phyloP scores from a whole-genome alignment of 371 early-diverging fungal genomes.

The Thermomucor indicae-seudaticae region DNA sequence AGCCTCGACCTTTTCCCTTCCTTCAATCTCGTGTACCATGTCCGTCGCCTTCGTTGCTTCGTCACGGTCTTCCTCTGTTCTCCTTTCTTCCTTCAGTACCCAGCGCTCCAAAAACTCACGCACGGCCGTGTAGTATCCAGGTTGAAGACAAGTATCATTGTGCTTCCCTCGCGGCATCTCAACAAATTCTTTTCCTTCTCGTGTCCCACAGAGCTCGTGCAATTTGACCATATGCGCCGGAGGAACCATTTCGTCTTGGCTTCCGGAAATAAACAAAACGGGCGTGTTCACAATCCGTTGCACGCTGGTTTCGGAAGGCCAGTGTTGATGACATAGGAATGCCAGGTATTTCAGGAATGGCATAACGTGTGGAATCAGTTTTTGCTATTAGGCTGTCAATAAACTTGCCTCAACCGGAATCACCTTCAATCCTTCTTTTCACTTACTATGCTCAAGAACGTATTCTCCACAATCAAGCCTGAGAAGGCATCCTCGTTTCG shows the following conservation, averaged over 20 bases:
- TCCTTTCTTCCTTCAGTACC: constrained; percentile 16
- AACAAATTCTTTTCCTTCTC: constrained; percentile 45
- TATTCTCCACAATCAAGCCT: constrained; percentile 92
- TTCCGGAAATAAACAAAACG: constrained; percentile 81
- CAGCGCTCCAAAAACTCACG: constrained; percentile 29
- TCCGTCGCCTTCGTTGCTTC: constrained; percentile 5
- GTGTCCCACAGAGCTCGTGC: constrained; percentile 54
- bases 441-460: constrained; percentile 83
- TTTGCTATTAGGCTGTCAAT: constrained; percentile 48
- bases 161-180: constrained; percentile 80
- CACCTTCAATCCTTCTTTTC: background rate
- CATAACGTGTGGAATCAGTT: constrained; percentile 82
- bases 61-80: constrained; percentile 8
- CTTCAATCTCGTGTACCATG: background rate
- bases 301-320: constrained; percentile 80
- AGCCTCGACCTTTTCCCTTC: constrained; percentile 10
- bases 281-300: constrained; percentile 68
- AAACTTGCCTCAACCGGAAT: background rate
- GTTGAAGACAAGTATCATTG: constrained; percentile 89
- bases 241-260: constrained; percentile 86
- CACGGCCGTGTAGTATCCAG: constrained; percentile 81
- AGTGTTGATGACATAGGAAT: constrained; percentile 85
- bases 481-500: constrained; percentile 73
- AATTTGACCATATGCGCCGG: constrained; percentile 81
- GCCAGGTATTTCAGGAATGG: constrained; percentile 69